These are phyloP conservation scores for Aureobasidium sp. DNA, from an alignment of 2,329 filamentous ascomycete genomes.

Conservation along the genomic window DNA sequence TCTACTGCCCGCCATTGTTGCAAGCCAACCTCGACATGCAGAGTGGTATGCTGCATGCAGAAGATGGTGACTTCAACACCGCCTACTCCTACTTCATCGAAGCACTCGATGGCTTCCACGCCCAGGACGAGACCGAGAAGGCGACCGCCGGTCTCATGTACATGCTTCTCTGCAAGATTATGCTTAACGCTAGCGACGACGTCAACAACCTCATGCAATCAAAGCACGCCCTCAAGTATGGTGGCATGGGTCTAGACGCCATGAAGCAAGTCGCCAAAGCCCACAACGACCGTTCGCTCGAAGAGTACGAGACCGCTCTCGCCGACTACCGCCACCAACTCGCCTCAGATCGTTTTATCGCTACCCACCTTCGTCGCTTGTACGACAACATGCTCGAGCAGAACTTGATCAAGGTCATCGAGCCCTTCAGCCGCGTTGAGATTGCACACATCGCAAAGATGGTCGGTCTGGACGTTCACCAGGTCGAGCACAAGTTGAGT, in stretches of 20 bases:
- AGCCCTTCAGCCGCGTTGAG: slow-evolving; percentile 95
- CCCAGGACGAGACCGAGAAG: slow-evolving; percentile 77
- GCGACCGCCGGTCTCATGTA: slow-evolving; percentile 98
- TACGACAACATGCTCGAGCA: slow-evolving; percentile 99
- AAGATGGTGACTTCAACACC: slow-evolving; percentile 98
- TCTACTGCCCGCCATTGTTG: slow-evolving; percentile 91
- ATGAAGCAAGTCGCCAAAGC: slow-evolving; percentile 98
- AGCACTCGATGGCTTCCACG: slow-evolving; percentile 92
- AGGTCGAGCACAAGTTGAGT: slow-evolving; percentile 95
- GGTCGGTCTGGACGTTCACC: slow-evolving; percentile 90
- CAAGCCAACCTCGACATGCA: slow-evolving; percentile 99
- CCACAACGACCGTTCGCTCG: slow-evolving; percentile 88
- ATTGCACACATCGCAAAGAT: slow-evolving; percentile 96
- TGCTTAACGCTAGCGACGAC: slow-evolving; percentile 95
- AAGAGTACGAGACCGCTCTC: slow-evolving; percentile 93
- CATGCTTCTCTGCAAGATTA: slow-evolving; percentile 99
- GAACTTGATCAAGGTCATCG: slow-evolving; percentile 99
- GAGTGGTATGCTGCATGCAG: slow-evolving; percentile 96
- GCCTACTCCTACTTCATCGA: slow-evolving; percentile 99
- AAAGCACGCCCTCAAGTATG: slow-evolving; percentile 95
- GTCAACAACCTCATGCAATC: slow-evolving; percentile 91
- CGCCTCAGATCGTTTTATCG: slow-evolving; percentile 90
- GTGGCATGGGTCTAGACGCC: slow-evolving; percentile 88
- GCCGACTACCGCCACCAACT: slow-evolving; percentile 89
- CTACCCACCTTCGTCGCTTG: slow-evolving; percentile 87